These are phyloP conservation scores for Neltuma alba DNA, from an alignment of 306 rosid species.

Conservation along the genomic window DNA sequence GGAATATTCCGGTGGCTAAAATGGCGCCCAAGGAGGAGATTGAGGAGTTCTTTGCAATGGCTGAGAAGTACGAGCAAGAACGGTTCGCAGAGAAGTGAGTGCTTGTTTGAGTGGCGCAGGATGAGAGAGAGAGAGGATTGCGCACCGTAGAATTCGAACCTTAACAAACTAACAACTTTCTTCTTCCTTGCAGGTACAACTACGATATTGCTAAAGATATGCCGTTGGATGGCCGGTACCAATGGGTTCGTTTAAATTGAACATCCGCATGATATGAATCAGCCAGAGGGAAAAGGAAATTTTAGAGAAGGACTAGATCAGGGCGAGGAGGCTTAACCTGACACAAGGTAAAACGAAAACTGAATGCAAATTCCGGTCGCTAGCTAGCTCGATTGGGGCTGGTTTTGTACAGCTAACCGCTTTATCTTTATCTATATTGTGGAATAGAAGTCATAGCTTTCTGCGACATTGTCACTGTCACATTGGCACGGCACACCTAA, in stretches of 20 bases:
- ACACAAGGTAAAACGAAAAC: constrained; percentile 50
- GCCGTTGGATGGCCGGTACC: constrained; percentile 92
- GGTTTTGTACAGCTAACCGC: constrained; percentile 41
- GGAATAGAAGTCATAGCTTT: constrained; percentile 44
- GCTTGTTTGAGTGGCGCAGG: constrained; percentile 37
- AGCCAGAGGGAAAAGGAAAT: not conserved
- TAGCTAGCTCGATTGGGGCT: not conserved
- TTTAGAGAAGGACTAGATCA: not conserved
- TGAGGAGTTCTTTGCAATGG: constrained; percentile 75
- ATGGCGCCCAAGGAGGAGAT: constrained; percentile 61
- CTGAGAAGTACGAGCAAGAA: constrained; percentile 74
- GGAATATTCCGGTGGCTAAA: constrained; percentile 21
- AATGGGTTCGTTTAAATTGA: constrained; percentile 84
- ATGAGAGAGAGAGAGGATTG: constrained; percentile 50
- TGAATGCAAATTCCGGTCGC: constrained; percentile 42
- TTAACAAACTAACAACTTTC: constrained; percentile 65
- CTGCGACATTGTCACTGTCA: constrained; percentile 31
- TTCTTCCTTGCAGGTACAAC: constrained; percentile 75
- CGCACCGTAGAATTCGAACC: constrained; percentile 37
- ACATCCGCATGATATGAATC: constrained; percentile 32
- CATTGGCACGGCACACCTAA: not conserved
- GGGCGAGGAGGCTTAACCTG: constrained; percentile 40
- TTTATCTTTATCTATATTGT: constrained; percentile 31
- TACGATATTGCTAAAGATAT: constrained; percentile 75
- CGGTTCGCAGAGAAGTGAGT: constrained; percentile 84